These are phyloP conservation scores for Chlorociboria aeruginascens DNA, from an alignment of 495 filamentous ascomycete species.

Conservation along the genomic window DNA sequence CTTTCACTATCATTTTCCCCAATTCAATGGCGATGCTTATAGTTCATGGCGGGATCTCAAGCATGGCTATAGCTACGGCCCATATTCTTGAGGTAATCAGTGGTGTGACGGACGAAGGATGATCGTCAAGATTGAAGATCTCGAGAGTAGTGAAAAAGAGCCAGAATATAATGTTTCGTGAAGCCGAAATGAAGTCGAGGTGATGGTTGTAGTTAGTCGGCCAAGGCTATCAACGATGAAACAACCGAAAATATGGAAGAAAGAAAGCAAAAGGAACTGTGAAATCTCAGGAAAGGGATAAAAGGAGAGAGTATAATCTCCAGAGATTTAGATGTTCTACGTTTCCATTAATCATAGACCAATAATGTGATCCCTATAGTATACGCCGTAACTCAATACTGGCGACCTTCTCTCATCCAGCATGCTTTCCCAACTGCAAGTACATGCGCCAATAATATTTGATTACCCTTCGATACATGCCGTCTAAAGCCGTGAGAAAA, in stretches of 20 bases:
- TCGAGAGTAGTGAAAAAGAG: not conserved
- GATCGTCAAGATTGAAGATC: not conserved
- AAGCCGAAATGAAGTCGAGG: slow-evolving; percentile 1
- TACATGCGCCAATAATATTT: too few relatives aligned
- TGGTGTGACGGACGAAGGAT: not conserved
- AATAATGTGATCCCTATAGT: slow-evolving; percentile 7
- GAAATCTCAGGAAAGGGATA: not conserved
- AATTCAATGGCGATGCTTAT: not conserved
- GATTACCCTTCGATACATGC: slow-evolving; percentile 1
- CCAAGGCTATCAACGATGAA: slow-evolving; percentile 2
- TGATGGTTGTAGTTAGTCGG: slow-evolving; percentile 1
- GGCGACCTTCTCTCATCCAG: not conserved
- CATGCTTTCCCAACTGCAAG: not conserved
- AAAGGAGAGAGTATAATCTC: not conserved
- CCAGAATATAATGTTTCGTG: slow-evolving; percentile 4
- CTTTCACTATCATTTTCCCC: not conserved
- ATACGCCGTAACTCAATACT: slow-evolving; percentile 2
- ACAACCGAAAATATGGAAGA: not conserved
- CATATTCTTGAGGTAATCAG: not conserved
- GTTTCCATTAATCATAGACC: slow-evolving; percentile 19
- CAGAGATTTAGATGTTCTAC: not conserved
- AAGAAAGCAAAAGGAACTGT: not conserved
- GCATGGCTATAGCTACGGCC: not conserved
- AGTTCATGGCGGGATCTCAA: slow-evolving; percentile 3
- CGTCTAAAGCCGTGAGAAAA: slow-evolving; percentile 8